Conservation (phyloP, 108 stramenopile genomes). For the Skeletonema costatum region DNA sequence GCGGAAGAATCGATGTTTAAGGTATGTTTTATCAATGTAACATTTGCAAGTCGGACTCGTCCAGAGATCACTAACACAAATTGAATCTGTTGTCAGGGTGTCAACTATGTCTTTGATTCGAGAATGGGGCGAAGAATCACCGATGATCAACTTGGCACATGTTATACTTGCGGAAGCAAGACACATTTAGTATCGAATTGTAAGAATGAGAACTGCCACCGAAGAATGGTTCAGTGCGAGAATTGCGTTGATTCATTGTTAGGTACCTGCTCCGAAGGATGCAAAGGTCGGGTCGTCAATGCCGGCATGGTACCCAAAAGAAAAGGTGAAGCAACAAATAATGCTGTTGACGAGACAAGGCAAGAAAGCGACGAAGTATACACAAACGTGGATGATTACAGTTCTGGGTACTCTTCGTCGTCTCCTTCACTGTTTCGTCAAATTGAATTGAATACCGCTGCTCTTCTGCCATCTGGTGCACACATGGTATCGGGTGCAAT, state of each 20-base stretch:
- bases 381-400: constrained; percentile 76
- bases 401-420: constrained; percentile 62
- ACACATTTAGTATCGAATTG: constrained; percentile 90
- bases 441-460: constrained; percentile 75
- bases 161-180: constrained; percentile 88
- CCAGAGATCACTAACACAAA: not conserved
- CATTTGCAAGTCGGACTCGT: not conserved
- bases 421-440: constrained; percentile 62
- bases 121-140: constrained; percentile 92
- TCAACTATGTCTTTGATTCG: constrained; percentile 98
- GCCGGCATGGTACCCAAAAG: constrained; percentile 49
- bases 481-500: constrained; percentile 88
- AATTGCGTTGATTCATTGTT: constrained; percentile 57
- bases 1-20: constrained; percentile 84
- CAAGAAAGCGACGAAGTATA: constrained; percentile 21
- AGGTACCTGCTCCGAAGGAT: constrained; percentile 87
- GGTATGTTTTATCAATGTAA: not conserved
- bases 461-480: constrained; percentile 69
- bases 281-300: constrained; percentile 69
- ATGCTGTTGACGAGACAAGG: constrained; percentile 6
- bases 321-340: not conserved
- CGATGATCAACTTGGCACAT: constrained; percentile 83
- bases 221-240: constrained; percentile 93
- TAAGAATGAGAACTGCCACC: constrained; percentile 88
- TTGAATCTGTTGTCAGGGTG: constrained; percentile 52